These are phyloP conservation scores for Paramecium sonneborni DNA, from an alignment of 73 alveolate genomes.

Conservation along the genomic window DNA sequence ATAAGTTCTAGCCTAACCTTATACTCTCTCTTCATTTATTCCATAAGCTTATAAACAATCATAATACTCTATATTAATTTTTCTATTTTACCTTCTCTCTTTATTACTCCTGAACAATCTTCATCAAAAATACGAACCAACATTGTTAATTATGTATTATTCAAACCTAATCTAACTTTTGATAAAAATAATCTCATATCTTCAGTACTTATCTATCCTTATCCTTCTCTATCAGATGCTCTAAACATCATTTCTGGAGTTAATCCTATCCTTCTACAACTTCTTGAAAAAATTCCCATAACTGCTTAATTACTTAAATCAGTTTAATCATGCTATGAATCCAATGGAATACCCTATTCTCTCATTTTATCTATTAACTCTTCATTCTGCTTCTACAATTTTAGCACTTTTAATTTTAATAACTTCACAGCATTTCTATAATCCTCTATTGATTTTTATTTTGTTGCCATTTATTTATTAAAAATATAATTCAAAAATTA, in stretches of 20 bases:
- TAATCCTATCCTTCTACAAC: conserved; percentile 40
- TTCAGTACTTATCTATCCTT: conserved; percentile 23
- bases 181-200: conserved; percentile 31
- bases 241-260: conserved; percentile 59
- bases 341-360: conserved; percentile 20
- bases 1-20: conserved; percentile 34
- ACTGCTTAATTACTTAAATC: conserved; percentile 27
- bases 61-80: background rate
- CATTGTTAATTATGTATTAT: conserved; percentile 26
- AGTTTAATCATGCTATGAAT: background rate
- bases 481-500: background rate
- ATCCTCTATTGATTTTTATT: conserved; percentile 33
- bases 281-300: conserved; percentile 40
- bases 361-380: background rate
- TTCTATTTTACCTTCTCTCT: background rate
- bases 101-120: conserved; percentile 39
- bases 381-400: background rate
- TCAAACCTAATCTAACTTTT: conserved; percentile 30
- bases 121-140: conserved; percentile 16
- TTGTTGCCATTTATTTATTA: conserved; percentile 33
- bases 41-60: conserved; percentile 30
- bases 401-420: conserved; percentile 14
- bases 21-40: conserved; percentile 6
- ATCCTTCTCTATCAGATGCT: conserved; percentile 50
- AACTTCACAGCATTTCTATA: conserved; percentile 47